Base-by-base conservation (phyloP, 2,329 filamentous ascomycete genomes). In the Didymellaceae sp. region DNA sequence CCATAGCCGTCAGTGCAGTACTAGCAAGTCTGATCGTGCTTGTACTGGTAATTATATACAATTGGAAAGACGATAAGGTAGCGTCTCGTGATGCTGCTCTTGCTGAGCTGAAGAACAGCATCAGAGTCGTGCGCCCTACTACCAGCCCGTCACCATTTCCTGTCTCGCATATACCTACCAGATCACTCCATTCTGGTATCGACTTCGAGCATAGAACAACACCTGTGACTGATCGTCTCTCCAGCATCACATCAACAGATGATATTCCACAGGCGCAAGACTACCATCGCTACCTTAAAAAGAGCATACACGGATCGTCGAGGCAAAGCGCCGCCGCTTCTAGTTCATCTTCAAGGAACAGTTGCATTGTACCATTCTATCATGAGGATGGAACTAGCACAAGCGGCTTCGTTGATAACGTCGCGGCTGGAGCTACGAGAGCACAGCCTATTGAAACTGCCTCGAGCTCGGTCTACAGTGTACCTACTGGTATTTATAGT, bases 1-100 rank as follows among this genome's bases (percentile, higher is more conserved):
- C 52, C 28, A 40, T 54, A 16, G 34, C 51, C 17, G 28, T 54
- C 17, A 52, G 54, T 33, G 42, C 41, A 16, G 39, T 41, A 17
- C 14, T 55, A 6, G 31, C 24, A 3, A 35, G 14, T 42, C n/a
- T 57, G 16, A 20, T 44, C 4, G 6, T 54, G 10, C 13, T 57
- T 10, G 10, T 28, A 13, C 10, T 57, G 4, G 5, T 30, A 3
- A 14, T 49, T 1, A 4, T 49, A 9, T 49, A 49, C 32, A 31
- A 49, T 32, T 24, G n/a, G 6, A 49, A 49, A 6, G 20, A 26
- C 1, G 16, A 28, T 16, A 30, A 21, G 4, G 6, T 22, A 28
- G 14, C 7, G 4, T 13, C 6, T 7, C 14, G 14, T 6, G 14
- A 3, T 21, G 14, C 26, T 8, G 8, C 14, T 5, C 20, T 20